These are phyloP conservation scores for Ophiostoma triangulosporum DNA, from an alignment of 2,329 filamentous ascomycete genomes.

Conservation along the genomic window DNA sequence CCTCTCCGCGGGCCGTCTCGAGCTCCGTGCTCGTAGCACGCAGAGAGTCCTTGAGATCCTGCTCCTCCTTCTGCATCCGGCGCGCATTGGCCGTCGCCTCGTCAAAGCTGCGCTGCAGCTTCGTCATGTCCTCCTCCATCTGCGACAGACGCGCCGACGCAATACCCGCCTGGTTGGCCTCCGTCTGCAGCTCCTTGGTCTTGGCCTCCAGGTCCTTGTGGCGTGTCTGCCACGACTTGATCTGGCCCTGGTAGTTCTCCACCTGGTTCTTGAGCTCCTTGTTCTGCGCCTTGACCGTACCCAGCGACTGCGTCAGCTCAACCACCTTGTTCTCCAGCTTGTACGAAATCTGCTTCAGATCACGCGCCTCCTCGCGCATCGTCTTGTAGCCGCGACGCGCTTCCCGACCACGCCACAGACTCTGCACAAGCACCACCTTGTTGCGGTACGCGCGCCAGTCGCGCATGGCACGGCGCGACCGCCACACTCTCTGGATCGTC, in stretches of 20 bases:
- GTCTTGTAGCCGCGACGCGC: conserved; percentile 81
- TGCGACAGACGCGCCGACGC: conserved; percentile 77
- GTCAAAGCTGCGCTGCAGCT: conserved; percentile 75
- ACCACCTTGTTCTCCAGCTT: conserved; percentile 99
- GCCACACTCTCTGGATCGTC: conserved; percentile 83
- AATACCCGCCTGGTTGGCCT: conserved; percentile 96
- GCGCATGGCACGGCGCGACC: conserved; percentile 62
- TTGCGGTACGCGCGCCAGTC: conserved; percentile 79
- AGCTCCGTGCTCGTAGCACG: conserved; percentile 68
- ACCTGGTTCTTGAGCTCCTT: conserved; percentile 78
- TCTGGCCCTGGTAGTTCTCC: conserved; percentile 88
- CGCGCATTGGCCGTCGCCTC: conserved; percentile 87
- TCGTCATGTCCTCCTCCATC: conserved; percentile 93
- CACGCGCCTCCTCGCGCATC: conserved; percentile 85
- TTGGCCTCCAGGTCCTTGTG: conserved; percentile 82
- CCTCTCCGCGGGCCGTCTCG: conserved; percentile 62
- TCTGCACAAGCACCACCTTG: conserved; percentile 83
- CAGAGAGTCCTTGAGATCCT: conserved; percentile 68
- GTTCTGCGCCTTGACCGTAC: conserved; percentile 88
- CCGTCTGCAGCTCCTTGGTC: conserved; percentile 85
- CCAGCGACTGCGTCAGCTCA: conserved; percentile 86
- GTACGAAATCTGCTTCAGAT: conserved; percentile 98
- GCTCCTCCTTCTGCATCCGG: conserved; percentile 88
- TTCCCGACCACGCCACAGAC: conserved; percentile 73
- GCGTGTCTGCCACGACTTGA: conserved; percentile 89